phyloP scores from a whole-genome alignment of 2,329 filamentous ascomycete species.

The Colletotrichum sp. region DNA sequence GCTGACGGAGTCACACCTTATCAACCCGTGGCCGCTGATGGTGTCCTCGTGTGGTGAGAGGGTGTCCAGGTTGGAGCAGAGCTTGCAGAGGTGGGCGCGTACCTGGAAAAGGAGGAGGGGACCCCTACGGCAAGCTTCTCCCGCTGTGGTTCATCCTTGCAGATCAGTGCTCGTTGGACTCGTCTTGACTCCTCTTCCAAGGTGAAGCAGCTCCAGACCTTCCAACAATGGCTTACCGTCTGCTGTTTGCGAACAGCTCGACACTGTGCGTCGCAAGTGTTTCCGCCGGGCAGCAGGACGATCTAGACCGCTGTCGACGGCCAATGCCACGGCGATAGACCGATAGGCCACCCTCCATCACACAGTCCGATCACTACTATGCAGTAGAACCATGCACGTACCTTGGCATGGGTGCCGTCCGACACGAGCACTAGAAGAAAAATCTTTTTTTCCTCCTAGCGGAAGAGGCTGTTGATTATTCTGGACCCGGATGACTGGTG shows the following conservation, averaged over 20 bases:
- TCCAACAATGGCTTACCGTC: background rate
- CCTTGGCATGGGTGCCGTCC: background rate
- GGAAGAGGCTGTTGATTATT: background rate
- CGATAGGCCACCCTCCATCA: slow-evolving; percentile 18
- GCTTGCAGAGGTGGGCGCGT: background rate
- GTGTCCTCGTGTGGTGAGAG: slow-evolving; percentile 10
- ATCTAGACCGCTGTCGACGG: slow-evolving; percentile 2
- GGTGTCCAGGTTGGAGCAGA: background rate
- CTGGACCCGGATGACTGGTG: slow-evolving; percentile 3
- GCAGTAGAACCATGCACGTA: background rate
- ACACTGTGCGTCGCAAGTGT: background rate
- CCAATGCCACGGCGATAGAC: slow-evolving; percentile 8
- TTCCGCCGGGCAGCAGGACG: background rate
- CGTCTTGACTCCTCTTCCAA: background rate
- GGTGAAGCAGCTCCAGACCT: background rate
- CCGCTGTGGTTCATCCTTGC: background rate
- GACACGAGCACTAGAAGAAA: background rate
- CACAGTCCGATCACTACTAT: background rate
- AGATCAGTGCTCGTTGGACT: background rate
- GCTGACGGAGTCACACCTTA: background rate
- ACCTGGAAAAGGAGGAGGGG: slow-evolving; percentile 14
- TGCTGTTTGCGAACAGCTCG: background rate
- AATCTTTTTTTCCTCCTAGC: background rate
- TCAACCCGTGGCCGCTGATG: background rate
- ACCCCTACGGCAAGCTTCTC: background rate